Evolutionary conservation across 2,329 filamentous ascomycete genomes (phyloP).

Genomic region (Aspergillus brasiliensis): DNA sequence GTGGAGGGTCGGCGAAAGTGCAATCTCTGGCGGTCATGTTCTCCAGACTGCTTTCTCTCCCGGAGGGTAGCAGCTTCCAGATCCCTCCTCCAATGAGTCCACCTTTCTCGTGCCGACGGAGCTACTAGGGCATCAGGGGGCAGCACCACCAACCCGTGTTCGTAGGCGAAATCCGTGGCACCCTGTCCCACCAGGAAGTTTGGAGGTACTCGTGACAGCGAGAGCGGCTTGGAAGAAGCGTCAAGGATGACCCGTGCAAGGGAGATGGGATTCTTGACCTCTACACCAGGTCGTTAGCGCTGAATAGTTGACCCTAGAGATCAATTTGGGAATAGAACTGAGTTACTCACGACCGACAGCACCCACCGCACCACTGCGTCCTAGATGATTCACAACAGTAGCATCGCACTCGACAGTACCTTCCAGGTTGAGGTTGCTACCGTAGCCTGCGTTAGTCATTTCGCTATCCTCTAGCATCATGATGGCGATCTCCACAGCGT

Average conservation of each 20-base stretch:
- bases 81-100: slow-evolving; percentile 73
- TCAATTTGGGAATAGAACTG: background rate
- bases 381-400: slow-evolving; percentile 85
- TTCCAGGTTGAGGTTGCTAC: slow-evolving; percentile 90
- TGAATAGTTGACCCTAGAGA: background rate
- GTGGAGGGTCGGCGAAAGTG: slow-evolving; percentile 25
- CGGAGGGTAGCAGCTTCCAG: slow-evolving; percentile 63
- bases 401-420: slow-evolving; percentile 94
- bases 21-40: slow-evolving; percentile 24
- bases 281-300: slow-evolving; percentile 18
- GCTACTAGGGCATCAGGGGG: slow-evolving; percentile 79
- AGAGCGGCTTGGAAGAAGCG: slow-evolving; percentile 72
- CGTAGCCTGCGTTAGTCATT: slow-evolving; percentile 94
- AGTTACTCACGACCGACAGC: slow-evolving; percentile 75
- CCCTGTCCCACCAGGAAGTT: slow-evolving; percentile 87
- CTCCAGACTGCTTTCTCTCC: slow-evolving; percentile 34
- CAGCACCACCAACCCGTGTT: slow-evolving; percentile 73
- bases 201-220: slow-evolving; percentile 84
- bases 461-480: slow-evolving; percentile 87
- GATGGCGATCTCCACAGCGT: slow-evolving; percentile 88
- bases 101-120: slow-evolving; percentile 75
- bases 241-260: slow-evolving; percentile 83
- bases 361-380: slow-evolving; percentile 89
- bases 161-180: slow-evolving; percentile 80
- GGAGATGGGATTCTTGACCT: slow-evolving; percentile 85